phyloP scores from a whole-genome alignment of 2,329 filamentous ascomycete genomes.

The Ophiostoma tasmaniense region DNA sequence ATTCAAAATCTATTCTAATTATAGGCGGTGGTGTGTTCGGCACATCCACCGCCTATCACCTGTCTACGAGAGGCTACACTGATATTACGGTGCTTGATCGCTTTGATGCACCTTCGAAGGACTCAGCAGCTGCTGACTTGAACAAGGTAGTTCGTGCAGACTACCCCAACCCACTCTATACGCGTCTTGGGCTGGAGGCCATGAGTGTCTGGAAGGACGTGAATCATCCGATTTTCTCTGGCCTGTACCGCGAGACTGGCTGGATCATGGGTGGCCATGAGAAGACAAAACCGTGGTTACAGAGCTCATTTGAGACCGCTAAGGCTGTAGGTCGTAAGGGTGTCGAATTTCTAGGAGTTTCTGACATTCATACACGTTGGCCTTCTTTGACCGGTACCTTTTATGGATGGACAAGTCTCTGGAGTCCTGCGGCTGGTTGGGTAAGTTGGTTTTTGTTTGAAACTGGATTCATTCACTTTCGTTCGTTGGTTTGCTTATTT shows the following conservation, averaged over 20 bases:
- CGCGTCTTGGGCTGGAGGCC: neutral
- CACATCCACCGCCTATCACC: neutral
- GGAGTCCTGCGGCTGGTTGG: neutral
- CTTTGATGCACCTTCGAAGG: neutral
- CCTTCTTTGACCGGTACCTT: neutral
- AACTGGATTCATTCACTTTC: no score
- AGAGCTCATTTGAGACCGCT: neutral
- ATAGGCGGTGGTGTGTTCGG: neutral
- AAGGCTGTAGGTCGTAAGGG: neutral
- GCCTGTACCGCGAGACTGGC: neutral
- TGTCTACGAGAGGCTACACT: neutral
- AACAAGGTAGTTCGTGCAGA: neutral
- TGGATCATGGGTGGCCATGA: neutral
- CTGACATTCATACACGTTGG: neutral
- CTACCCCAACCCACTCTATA: neutral
- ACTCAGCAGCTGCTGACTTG: neutral
- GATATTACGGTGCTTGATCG: neutral
- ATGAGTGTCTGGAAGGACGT: neutral
- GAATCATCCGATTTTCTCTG: neutral
- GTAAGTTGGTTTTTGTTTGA: neutral
- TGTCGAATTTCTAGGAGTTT: neutral
- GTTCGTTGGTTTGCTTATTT: no score
- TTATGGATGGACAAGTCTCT: neutral
- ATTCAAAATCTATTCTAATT: neutral
- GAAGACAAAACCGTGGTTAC: neutral